Evolutionary conservation across 2,329 filamentous ascomycete genomes (phyloP), one percentile per base, ranked within the genome.

Genomic region (Hypomyces perniciosus): DNA sequence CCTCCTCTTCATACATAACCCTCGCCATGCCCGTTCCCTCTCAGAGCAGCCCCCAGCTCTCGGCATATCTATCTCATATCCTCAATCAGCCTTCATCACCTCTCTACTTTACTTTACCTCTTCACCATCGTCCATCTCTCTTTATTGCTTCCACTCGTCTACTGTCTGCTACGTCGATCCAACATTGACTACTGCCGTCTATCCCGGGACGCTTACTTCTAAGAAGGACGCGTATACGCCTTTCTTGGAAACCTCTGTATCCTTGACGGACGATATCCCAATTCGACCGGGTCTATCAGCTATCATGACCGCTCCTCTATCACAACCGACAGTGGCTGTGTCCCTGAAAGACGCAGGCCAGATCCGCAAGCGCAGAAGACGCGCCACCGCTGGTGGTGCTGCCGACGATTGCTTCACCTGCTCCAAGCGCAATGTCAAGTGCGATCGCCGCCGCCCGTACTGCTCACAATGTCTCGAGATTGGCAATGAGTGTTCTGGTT

Each of bases 371-470:
- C 83, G 91, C 65, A 85, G 90, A 74, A 88, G 91, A 79, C 84
- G 91, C 72, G 88, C 91, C 20, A 87, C 90, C 20, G 85, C 89
- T 46, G 91, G 88, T 57, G 92, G 92, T 63, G 92, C 92, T 53
- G 84, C 88, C 42, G 90, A 95, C 68, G 92, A 97, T 71, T 99
- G 92, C 79, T 96, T 96, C 68, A 84, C 90, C 40, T 99, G 92
- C 74, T 81, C 85, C 59, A 93, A 90, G 72, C 83, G 87, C 65
- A 85, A 84, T 61, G 78, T 86, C 56, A 88, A 89, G 69, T 99
- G 92, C 74, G 92, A 97, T 71, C 84, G 92, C 61, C 84, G 90
- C 65, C 81, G 92, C 62, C 92, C 92, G 7, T 97, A 96, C 72
- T 97, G 93, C 73, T 90, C 90, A 41, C 91, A 90, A 71, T 99